Conservation (phyloP, 1,139 yeast species). For the Spathaspora sp. region DNA sequence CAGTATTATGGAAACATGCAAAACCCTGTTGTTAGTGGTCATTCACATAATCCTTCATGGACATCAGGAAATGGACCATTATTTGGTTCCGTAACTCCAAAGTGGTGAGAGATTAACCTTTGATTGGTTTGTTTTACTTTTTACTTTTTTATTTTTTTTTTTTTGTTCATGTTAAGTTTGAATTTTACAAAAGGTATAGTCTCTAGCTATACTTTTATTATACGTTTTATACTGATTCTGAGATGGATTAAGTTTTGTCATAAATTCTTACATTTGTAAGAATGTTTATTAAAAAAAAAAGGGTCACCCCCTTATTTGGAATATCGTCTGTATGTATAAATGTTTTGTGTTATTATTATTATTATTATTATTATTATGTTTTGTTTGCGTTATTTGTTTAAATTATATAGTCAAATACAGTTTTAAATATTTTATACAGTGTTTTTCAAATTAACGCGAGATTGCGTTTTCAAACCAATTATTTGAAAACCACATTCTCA, state of each 20-base stretch:
- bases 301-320: neutral
- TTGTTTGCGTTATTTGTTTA: conserved; percentile 2
- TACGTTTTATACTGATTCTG: neutral
- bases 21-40: conserved; percentile 2
- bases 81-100: conserved; percentile 5
- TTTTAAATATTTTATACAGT: conserved; percentile 2
- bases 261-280: neutral
- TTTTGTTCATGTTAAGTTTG: neutral
- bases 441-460: too few species aligned
- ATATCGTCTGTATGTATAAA: conserved; percentile 5
- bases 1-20: conserved; percentile 1
- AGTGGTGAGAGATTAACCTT: neutral
- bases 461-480: too few species aligned
- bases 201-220: neutral
- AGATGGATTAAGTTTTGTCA: neutral
- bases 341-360: conserved; percentile 5
- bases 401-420: conserved; percentile 1
- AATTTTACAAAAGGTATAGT: neutral
- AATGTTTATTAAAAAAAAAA: neutral
- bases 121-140: neutral
- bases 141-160: neutral
- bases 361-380: conserved; percentile 4
- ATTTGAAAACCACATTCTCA: too few species aligned
- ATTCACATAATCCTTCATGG: conserved; percentile 3
- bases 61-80: conserved; percentile 2